Evolutionary conservation across 345 rosid species (phyloP).

Genomic region (Corymbia maculata): DNA sequence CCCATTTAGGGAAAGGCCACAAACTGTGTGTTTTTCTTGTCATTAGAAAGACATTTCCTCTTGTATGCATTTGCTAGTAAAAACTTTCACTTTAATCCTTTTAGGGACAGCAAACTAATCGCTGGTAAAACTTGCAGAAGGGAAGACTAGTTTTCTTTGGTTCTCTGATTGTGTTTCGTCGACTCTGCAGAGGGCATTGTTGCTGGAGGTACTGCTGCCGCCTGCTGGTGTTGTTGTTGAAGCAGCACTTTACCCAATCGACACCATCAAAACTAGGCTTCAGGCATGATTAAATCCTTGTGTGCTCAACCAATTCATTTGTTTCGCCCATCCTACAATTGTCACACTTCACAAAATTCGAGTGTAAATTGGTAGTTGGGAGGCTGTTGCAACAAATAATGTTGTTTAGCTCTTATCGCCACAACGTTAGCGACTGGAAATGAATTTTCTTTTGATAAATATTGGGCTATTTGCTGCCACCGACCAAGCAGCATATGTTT

Average conservation of each 20-base stretch:
- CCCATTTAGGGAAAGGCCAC: not conserved
- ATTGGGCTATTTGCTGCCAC: not conserved
- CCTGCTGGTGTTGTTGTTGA: constrained; percentile 41
- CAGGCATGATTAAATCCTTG: constrained; percentile 22
- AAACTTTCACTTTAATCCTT: not conserved
- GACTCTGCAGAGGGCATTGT: constrained; percentile 42
- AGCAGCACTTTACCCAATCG: constrained; percentile 73
- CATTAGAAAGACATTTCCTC: not conserved
- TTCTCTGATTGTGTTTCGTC: not conserved
- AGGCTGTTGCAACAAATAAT: not conserved
- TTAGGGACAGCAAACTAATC: not conserved
- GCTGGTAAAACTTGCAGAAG: not conserved
- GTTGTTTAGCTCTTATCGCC: not conserved
- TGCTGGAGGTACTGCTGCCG: constrained; percentile 46
- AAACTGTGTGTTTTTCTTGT: not conserved
- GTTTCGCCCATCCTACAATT: not conserved
- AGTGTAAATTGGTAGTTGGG: not conserved
- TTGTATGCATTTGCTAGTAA: not conserved
- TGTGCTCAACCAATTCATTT: not conserved
- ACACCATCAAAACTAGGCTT: constrained; percentile 74
- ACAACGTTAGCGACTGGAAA: not conserved
- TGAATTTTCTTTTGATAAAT: not conserved
- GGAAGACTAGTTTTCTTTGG: not conserved
- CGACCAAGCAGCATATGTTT: not conserved
- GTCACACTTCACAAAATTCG: not conserved